These are phyloP conservation scores for Lactifluus volemus DNA, from an alignment of 768 basidiomycete genomes.

Conservation along the genomic window DNA sequence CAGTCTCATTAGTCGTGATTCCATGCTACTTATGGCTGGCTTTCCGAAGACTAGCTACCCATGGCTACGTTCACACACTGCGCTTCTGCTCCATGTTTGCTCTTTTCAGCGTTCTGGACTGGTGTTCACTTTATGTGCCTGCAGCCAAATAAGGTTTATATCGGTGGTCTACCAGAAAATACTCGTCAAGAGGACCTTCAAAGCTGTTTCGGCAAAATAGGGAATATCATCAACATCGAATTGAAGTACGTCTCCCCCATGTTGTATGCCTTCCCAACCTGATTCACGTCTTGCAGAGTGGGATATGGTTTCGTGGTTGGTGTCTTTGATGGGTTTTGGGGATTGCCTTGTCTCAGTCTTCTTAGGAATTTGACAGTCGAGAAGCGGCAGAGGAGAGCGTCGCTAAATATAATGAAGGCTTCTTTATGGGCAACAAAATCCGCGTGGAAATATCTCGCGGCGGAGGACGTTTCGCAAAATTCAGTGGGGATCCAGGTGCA, in stretches of 20 bases:
- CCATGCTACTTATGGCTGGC: constrained; percentile 18
- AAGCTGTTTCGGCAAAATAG: constrained; percentile 82
- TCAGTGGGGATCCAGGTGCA: constrained; percentile 76
- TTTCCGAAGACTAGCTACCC: constrained; percentile 24
- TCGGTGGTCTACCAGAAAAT: constrained; percentile 82
- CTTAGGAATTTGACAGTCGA: constrained; percentile 72
- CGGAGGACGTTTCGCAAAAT: constrained; percentile 73
- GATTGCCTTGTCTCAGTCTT: not conserved
- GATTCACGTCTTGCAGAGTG: constrained; percentile 38
- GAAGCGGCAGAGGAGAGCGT: constrained; percentile 84
- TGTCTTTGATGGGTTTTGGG: constrained; percentile 7
- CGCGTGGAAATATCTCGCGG: constrained; percentile 82
- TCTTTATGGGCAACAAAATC: constrained; percentile 89
- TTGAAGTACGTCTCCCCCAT: constrained; percentile 54
- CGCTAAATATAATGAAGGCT: constrained; percentile 80
- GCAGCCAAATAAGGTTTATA: constrained; percentile 91
- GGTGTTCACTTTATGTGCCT: constrained; percentile 55
- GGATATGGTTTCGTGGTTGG: constrained; percentile 89
- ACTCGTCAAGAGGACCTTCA: constrained; percentile 80
- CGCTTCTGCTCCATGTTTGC: constrained; percentile 35
- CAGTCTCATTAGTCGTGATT: constrained; percentile 21
- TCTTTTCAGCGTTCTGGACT: constrained; percentile 39
- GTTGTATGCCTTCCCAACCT: not conserved
- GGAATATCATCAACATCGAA: constrained; percentile 65
- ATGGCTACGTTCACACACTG: constrained; percentile 31